These are phyloP conservation scores for Thielaviopsis euricoi DNA, from an alignment of 2,329 filamentous ascomycete genomes.

Conservation along the genomic window DNA sequence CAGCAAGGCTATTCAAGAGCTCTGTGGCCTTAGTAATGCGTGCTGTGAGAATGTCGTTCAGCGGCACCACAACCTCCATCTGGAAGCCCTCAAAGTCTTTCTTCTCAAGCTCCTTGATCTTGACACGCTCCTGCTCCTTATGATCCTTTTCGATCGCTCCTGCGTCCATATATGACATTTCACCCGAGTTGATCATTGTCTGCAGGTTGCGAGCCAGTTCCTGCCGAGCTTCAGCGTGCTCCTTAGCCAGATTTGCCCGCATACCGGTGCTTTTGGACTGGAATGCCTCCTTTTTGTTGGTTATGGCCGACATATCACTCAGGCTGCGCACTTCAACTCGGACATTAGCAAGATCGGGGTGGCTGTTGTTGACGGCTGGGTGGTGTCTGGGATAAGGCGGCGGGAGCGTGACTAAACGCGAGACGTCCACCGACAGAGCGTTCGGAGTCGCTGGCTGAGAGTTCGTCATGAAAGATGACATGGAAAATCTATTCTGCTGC, in stretches of 20 bases:
- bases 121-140: conserved; percentile 49
- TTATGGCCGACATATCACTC: conserved; percentile 56
- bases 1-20: conserved; percentile 29
- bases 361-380: conserved; percentile 88
- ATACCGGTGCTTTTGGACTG: conserved; percentile 38
- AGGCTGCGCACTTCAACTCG: conserved; percentile 58
- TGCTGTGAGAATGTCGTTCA: conserved; percentile 63
- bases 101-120: conserved; percentile 58
- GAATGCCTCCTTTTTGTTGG: conserved; percentile 49
- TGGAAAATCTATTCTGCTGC: conserved; percentile 26
- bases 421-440: conserved; percentile 60
- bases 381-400: conserved; percentile 90
- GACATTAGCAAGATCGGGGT: conserved; percentile 71
- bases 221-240: conserved; percentile 36
- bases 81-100: conserved; percentile 76
- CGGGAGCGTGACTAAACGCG: conserved; percentile 77
- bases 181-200: conserved; percentile 58
- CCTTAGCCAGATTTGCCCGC: conserved; percentile 35
- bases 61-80: conserved; percentile 61
- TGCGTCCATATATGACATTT: conserved; percentile 68
- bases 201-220: conserved; percentile 61
- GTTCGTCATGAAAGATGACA: conserved; percentile 23
- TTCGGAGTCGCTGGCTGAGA: conserved; percentile 30
- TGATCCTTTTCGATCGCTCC: conserved; percentile 66
- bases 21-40: conserved; percentile 58